Base-by-base conservation (phyloP, 768 basidiomycete genomes). In the Collybiopsis luxurians region DNA sequence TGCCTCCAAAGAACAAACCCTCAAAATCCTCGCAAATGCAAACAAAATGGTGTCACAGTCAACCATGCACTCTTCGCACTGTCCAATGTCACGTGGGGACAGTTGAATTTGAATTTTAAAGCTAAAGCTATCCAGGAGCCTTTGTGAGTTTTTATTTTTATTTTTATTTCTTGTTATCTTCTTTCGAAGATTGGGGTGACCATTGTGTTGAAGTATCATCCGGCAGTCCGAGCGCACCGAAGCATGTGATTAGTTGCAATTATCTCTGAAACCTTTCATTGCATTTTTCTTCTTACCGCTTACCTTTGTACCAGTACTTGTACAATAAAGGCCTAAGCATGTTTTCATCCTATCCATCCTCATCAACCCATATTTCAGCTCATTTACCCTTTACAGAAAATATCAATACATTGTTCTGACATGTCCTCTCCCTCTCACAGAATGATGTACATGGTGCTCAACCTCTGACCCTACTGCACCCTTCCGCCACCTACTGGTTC, bases 401-500 rank as follows among this genome's bases (percentile, higher is more conserved):
- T n/a, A n/a, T n/a, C n/a, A n/a, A n/a, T n/a, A n/a, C n/a, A n/a
- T n/a, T n/a, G n/a, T n/a, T 19, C 36, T 9, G 36, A 38, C 36
- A 7, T 17, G 2, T 49, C 11, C n/a, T 19, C 46, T 49, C 44
- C 45, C 36, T 34, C 19, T 39, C 39, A 23, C 51, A 80, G 78
- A 61, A 80, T 88, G 80, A 77, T 88, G 69, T 89, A 89, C 68
- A 84, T 85, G 4, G 86, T 87, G 13, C 70, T 86, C 34, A 89
- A 87, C 67, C 71, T 87, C 23, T 79, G 87, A 1, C 77, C 81
- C 3, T 78, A 77, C 64, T 66, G 28, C 65, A 72, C 11, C 62
- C 66, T 1, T 64, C 71, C 30, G 63, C 66, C 52, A 84, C 85
- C 23, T 81, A 82, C 68, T 85, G 82, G 79, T 85, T 81, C 71